phyloP scores from a whole-genome alignment of 139 green algal species.

The Coelastrella sp. region DNA sequence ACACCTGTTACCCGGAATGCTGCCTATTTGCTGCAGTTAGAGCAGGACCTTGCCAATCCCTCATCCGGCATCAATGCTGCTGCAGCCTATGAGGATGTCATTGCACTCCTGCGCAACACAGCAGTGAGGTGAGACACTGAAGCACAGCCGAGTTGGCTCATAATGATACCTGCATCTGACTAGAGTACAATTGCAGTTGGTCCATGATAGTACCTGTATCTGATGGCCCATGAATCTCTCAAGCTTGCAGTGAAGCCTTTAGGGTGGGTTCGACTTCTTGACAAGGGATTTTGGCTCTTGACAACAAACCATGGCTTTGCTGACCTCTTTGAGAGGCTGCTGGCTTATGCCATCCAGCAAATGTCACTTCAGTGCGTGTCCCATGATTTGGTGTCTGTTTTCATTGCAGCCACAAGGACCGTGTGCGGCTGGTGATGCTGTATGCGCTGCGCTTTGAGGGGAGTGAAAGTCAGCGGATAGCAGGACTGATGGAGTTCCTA shows the following conservation, averaged over 20 bases:
- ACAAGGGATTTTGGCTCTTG: too few relatives aligned
- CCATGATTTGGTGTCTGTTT: neutral
- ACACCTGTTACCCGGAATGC: neutral
- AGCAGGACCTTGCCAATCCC: conserved; percentile 93
- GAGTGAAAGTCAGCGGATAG: conserved; percentile 58
- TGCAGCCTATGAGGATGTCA: conserved; percentile 57
- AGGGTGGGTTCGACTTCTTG: too few relatives aligned
- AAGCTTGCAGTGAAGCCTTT: too few relatives aligned
- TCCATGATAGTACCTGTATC: neutral
- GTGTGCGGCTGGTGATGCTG: conserved; percentile 86
- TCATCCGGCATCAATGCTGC: conserved; percentile 54
- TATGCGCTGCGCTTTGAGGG: conserved; percentile 93
- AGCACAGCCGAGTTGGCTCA: neutral
- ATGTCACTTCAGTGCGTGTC: neutral
- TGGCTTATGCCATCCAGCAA: neutral
- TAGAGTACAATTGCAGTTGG: neutral
- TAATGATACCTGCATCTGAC: neutral
- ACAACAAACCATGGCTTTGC: too few relatives aligned
- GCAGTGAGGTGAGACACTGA: conserved; percentile 27
- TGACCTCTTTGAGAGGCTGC: neutral
- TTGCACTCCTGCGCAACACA: conserved; percentile 53
- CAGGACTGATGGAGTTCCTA: conserved; percentile 58
- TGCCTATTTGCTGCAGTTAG: conserved; percentile 60
- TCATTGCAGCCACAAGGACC: conserved; percentile 51
- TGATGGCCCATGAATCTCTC: neutral